phyloP scores from a whole-genome alignment of 2,329 filamentous ascomycete species.

The Ophiostoma ips region DNA sequence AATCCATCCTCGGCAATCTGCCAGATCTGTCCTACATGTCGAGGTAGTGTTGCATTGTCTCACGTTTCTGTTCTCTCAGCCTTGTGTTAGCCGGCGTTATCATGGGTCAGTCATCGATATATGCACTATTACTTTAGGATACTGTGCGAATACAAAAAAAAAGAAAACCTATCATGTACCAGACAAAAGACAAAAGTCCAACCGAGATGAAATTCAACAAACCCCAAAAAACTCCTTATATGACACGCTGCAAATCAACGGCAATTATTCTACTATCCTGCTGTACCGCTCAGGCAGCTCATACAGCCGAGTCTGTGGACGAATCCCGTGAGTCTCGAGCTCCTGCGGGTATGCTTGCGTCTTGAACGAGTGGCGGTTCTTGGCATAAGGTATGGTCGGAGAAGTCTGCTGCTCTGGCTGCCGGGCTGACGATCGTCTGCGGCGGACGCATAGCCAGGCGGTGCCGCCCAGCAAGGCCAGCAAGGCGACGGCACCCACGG shows the following conservation, averaged over 20 bases:
- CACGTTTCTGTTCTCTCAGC: too few species aligned
- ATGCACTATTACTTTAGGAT: too few species aligned
- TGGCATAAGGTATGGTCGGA: too few species aligned
- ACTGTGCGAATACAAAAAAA: too few species aligned
- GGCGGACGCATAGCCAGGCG: not conserved
- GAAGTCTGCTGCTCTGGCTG: too few species aligned
- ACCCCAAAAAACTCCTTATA: not conserved
- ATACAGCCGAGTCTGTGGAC: not conserved
- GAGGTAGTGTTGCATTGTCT: conserved; percentile 11
- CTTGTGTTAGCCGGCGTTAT: not conserved
- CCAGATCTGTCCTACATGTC: conserved; percentile 25
- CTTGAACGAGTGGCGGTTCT: too few species aligned
- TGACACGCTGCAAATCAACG: not conserved
- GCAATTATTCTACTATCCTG: not conserved
- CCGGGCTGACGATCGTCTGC: not conserved
- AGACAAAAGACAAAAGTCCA: not conserved
- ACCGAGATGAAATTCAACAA: not conserved
- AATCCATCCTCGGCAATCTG: conserved; percentile 10
- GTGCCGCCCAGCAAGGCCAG: not conserved
- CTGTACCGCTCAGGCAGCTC: not conserved
- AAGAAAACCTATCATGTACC: too few species aligned
- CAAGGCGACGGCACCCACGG: not conserved
- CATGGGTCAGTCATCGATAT: too few species aligned
- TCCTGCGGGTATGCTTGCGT: too few species aligned
- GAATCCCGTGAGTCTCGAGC: not conserved